These are phyloP conservation scores for Coleophoma eucalyptorum DNA, from an alignment of 2,329 filamentous ascomycete genomes.

Conservation along the genomic window DNA sequence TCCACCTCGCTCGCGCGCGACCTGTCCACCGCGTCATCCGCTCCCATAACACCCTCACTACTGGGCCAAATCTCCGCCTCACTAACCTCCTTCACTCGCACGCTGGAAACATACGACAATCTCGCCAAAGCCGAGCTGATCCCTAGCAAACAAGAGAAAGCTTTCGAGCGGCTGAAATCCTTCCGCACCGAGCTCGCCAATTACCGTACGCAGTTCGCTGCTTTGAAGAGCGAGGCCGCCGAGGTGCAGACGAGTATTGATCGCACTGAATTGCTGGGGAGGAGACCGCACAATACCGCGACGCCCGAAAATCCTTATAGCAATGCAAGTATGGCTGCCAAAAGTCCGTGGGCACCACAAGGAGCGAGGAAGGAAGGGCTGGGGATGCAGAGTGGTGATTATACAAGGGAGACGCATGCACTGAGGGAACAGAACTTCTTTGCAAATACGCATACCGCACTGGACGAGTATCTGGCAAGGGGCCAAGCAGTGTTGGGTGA, in stretches of 20 bases:
- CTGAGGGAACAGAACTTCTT: conserved; percentile 90
- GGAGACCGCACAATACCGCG: conserved; percentile 76
- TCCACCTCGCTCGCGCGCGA: conserved; percentile 76
- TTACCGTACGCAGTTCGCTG: conserved; percentile 74
- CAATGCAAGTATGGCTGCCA: conserved; percentile 37
- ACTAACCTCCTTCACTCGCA: conserved; percentile 77
- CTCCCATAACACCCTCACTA: conserved; percentile 53
- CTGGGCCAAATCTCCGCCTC: conserved; percentile 76
- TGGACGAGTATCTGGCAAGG: conserved; percentile 91
- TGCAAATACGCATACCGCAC: conserved; percentile 70
- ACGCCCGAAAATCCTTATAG: conserved; percentile 93
- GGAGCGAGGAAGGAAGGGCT: conserved; percentile 20
- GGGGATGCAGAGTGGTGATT: conserved; percentile 54
- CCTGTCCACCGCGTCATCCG: conserved; percentile 65
- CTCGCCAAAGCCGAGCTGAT: conserved; percentile 88
- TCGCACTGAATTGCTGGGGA: conserved; percentile 77
- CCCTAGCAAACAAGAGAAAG: conserved; percentile 87
- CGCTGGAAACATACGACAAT: conserved; percentile 85
- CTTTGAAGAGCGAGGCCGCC: conserved; percentile 72
- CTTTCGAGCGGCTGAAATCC: conserved; percentile 76
- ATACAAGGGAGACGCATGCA: conserved; percentile 74
- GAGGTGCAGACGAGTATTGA: conserved; percentile 64
- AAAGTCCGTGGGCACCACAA: conserved; percentile 25
- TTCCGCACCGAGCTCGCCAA: conserved; percentile 81
- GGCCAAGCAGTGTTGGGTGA: conserved; percentile 89